phyloP scores from a whole-genome alignment of 116 monocot genomes.

The Phalaenopsis hybrid region DNA sequence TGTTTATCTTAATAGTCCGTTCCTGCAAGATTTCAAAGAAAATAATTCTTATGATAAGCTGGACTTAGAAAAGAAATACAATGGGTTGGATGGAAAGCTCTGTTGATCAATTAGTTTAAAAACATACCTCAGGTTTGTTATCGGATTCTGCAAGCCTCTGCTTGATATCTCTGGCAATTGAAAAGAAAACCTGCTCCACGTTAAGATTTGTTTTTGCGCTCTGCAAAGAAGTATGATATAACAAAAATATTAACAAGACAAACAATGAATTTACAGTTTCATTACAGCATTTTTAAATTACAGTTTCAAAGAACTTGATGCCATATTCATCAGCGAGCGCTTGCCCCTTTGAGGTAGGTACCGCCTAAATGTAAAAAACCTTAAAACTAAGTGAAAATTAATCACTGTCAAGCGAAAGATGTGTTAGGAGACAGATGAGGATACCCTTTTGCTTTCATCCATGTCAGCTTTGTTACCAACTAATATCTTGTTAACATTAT shows the following conservation, averaged over 20 bases:
- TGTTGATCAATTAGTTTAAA: too few species aligned
- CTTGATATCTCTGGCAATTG: conserved; percentile 88
- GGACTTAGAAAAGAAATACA: too few species aligned
- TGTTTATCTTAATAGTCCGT: conserved; percentile 30
- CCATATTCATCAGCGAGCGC: conserved; percentile 94
- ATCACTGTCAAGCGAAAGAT: too few species aligned
- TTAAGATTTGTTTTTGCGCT: conserved; percentile 90
- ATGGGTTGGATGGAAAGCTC: too few species aligned
- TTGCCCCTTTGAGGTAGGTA: conserved; percentile 76
- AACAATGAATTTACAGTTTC: not conserved
- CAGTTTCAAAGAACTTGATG: conserved; percentile 86
- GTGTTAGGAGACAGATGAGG: not conserved
- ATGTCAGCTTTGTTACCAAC: conserved; percentile 92
- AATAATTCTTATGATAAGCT: not conserved
- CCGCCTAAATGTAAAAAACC: conserved; percentile 28
- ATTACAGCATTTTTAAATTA: conserved; percentile 2
- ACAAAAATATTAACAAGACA: not conserved
- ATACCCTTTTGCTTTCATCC: conserved; percentile 95
- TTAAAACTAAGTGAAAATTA: too few species aligned
- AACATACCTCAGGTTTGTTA: conserved; percentile 48
- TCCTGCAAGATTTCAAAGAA: conserved; percentile 11
- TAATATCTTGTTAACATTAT: conserved; percentile 84
- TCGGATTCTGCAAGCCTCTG: conserved; percentile 81
- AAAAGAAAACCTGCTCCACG: conserved; percentile 89
- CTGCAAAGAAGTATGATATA: conserved; percentile 21